Conservation (phyloP, 2,329 filamentous ascomycete genomes). For the Phoma herbarum region DNA sequence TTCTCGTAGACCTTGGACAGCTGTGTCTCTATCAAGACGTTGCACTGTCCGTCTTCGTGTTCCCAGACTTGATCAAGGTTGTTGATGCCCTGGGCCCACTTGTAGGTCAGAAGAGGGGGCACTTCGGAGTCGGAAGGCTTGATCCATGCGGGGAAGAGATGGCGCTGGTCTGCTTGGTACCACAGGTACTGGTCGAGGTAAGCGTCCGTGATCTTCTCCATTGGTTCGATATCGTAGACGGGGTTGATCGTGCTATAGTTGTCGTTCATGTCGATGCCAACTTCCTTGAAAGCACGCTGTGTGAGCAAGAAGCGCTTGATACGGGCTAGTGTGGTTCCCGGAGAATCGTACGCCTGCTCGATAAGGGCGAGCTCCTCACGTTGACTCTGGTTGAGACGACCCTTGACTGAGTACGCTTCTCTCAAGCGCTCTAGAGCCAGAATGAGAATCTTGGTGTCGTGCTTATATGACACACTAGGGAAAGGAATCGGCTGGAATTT, state of each 20-base stretch:
- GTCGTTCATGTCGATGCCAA: conserved; percentile 99
- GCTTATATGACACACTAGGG: conserved; percentile 98
- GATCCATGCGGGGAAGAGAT: conserved; percentile 98
- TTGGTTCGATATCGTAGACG: conserved; percentile 97
- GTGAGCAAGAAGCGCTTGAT: conserved; percentile 98
- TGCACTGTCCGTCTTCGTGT: conserved; percentile 91
- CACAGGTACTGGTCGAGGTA: conserved; percentile 98
- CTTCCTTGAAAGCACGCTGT: conserved; percentile 98
- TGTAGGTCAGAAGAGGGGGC: conserved; percentile 91
- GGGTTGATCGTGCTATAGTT: conserved; percentile 99
- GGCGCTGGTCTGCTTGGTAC: conserved; percentile 98
- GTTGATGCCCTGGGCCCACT: conserved; percentile 99
- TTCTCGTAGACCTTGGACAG: conserved; percentile 99
- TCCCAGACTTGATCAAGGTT: conserved; percentile 97
- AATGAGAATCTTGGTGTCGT: conserved; percentile 98
- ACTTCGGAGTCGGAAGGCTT: conserved; percentile 99
- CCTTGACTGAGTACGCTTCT: conserved; percentile 98
- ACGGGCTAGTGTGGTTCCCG: conserved; percentile 90
- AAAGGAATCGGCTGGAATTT: conserved; percentile 99
- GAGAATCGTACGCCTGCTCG: conserved; percentile 97
- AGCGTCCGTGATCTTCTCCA: conserved; percentile 99
- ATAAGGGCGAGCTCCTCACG: conserved; percentile 96
- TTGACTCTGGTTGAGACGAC: conserved; percentile 94
- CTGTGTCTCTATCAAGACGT: conserved; percentile 98
- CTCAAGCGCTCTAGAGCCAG: conserved; percentile 90